These are phyloP conservation scores for Massospora cicadina DNA, from an alignment of 371 early-diverging fungal genomes.

Conservation along the genomic window DNA sequence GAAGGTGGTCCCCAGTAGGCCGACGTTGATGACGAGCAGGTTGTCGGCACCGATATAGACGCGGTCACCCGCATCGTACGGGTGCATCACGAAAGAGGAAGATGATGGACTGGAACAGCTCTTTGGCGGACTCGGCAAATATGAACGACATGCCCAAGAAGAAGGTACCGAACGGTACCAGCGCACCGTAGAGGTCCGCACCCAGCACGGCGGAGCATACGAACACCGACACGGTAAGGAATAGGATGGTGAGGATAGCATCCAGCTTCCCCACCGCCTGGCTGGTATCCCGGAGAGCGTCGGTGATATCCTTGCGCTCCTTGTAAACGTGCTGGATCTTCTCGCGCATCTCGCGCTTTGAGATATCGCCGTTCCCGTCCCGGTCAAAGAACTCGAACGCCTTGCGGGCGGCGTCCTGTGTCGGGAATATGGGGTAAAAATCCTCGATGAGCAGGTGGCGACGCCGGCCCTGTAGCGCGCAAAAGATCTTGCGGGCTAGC, in stretches of 20 bases:
- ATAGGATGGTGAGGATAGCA: slow-evolving; percentile 23
- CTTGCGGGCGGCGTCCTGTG: slow-evolving; percentile 28
- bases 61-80: slow-evolving; percentile 24
- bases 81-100: slow-evolving; percentile 31
- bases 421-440: slow-evolving; percentile 34
- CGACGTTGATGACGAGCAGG: slow-evolving; percentile 20
- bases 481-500: slow-evolving; percentile 11
- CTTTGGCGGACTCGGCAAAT: slow-evolving; percentile 35
- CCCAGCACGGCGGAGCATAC: slow-evolving; percentile 2
- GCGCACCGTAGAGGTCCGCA: background rate
- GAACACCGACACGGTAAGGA: slow-evolving; percentile 13
- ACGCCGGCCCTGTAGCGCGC: slow-evolving; percentile 2
- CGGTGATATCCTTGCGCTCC: slow-evolving; percentile 39
- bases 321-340: slow-evolving; percentile 42
- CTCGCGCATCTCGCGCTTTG: slow-evolving; percentile 35
- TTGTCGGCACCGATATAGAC: slow-evolving; percentile 21
- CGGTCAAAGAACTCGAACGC: slow-evolving; percentile 52
- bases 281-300: slow-evolving; percentile 34
- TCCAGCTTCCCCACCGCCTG: slow-evolving; percentile 58
- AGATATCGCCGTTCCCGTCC: slow-evolving; percentile 47
- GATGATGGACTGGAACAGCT: slow-evolving; percentile 37
- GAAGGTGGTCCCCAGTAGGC: slow-evolving; percentile 24
- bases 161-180: slow-evolving; percentile 24
- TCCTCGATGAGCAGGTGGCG: slow-evolving; percentile 21
- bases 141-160: slow-evolving; percentile 40